Base-by-base conservation (phyloP, 805 yeast species). In the Yamadazyma olivae region DNA sequence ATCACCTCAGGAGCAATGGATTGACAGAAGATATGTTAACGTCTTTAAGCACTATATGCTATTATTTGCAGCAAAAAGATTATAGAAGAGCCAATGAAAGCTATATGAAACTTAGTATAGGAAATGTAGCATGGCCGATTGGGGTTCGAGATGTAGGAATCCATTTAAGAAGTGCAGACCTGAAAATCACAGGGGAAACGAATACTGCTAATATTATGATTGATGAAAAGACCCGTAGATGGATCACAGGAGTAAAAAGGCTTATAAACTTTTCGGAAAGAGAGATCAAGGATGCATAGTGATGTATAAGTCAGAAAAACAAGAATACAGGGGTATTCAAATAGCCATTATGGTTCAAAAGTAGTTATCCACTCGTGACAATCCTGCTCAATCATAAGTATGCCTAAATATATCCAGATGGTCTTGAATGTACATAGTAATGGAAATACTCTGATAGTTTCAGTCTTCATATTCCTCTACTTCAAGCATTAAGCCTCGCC, bases 71-170 rank as follows among this genome's bases (percentile, higher is more conserved):
- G 55, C 50, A 59, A 8, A 50, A 55, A 12, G 71, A 78, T 23
- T 78, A 56, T 45, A 52, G 54, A 24, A 61, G 61, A 33, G 87
- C 91, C 4, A 75, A 75, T 40, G 86, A 85, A 49, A 67, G 79
- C 17, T 88, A 88, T 48, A 62, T 87, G 67, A 74, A 81, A 43
- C 60, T 88, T 39, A 81, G 91, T 51, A 81, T 88, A 13, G 96
- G 96, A 1, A 85, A 86, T 47, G 87, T 83, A 2, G 90, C 93
- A 4, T 88, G 95, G 95, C 96, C 96, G 2, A 83, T 87, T 45
- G 96, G 96, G 18, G 84, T 88, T 10, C 66, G 78, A 6, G 76
- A 76, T 38, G 83, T 88, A 12, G 88, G 93, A 32, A 85, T 88
- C 39, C 96, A 87, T 54, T 81, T 79, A 8, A 63, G 95, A 41